These are phyloP conservation scores for Amaranthus palmeri DNA, from an alignment of 148 eudicot genomes.

Conservation along the genomic window DNA sequence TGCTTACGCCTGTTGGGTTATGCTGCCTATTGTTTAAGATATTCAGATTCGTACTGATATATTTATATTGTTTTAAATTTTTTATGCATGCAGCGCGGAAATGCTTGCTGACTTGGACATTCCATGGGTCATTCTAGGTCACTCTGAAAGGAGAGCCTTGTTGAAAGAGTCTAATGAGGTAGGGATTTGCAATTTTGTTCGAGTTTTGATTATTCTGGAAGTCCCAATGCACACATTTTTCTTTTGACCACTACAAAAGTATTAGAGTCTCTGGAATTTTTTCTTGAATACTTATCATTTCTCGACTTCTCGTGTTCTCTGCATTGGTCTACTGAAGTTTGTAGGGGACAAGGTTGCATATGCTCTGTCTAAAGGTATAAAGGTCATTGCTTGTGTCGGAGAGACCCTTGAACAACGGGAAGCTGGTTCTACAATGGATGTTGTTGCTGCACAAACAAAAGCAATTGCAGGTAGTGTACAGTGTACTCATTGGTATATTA, in stretches of 20 bases:
- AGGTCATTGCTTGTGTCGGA: constrained; percentile 94
- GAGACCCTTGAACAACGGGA: constrained; percentile 94
- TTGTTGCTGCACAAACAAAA: constrained; percentile 89
- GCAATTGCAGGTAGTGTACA: constrained; percentile 65
- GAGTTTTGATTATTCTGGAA: background rate
- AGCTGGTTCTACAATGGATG: constrained; percentile 78
- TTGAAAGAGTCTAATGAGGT: constrained; percentile 78
- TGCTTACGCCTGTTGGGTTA: background rate
- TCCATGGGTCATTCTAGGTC: constrained; percentile 95
- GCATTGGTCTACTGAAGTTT: constrained; percentile 36
- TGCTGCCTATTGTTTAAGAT: background rate
- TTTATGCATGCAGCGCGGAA: constrained; percentile 59
- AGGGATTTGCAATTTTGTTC: constrained; percentile 4
- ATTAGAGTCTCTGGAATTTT: background rate
- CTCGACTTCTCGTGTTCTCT: background rate
- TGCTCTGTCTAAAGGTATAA: constrained; percentile 80
- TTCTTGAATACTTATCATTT: background rate
- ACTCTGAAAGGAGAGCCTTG: constrained; percentile 75
- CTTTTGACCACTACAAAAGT: background rate
- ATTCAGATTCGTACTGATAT: background rate
- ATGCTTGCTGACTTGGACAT: constrained; percentile 73
- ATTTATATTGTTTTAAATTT: background rate
- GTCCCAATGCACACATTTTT: background rate
- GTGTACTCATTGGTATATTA: background rate
- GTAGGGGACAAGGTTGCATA: constrained; percentile 93